Evolutionary conservation across 331 rosid species (phyloP), one percentile per base, ranked within the genome.

Genomic region (Erythrophleum ivorense): DNA sequence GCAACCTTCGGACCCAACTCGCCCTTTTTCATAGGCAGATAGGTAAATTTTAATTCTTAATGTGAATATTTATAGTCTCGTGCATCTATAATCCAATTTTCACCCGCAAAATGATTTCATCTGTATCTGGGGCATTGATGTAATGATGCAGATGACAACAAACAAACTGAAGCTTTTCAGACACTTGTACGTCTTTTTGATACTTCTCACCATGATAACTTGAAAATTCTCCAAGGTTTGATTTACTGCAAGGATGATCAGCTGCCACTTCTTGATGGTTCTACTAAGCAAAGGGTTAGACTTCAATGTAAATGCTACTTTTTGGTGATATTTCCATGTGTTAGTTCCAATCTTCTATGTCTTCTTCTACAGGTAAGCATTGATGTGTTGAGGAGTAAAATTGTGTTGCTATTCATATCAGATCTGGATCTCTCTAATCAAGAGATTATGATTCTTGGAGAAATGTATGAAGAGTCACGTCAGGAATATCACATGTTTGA

Each of bases 1-100:
- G 86, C 34, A 95, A 91, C 85, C 95, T 95, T 50, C 68, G 54
- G 54, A 86, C 84, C 72, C 90, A 83, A 57, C 92, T 94, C 48
- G 5, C 36, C 45, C 89, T 76, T 65, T 88, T 94, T 72, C 38
- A 58, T 24, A 79, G 55, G 41, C 83, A 60, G 75, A 86, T 90
- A 18, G 77, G 74, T 69, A 69, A 16, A 36, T 7, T 12, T 36
- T 38, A 36, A 65, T 29, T 36, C 48, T 24, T 65, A 36, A 36
- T 34, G 41, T 31, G 21, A 18, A 63, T 36, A 36, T 36, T 36
- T 36, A 36, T 36, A 4, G 40, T 36, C 2, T 36, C 3, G 40
- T 36, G 40, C 40, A 2, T 36, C 40, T 4, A 4, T 36, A 36
- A 36, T 36, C 40, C 40, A 36, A 36, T 34, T 36, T 65, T 12